Base-by-base conservation (phyloP, 805 yeast genomes). In the Saccharomycopsis malanga region DNA sequence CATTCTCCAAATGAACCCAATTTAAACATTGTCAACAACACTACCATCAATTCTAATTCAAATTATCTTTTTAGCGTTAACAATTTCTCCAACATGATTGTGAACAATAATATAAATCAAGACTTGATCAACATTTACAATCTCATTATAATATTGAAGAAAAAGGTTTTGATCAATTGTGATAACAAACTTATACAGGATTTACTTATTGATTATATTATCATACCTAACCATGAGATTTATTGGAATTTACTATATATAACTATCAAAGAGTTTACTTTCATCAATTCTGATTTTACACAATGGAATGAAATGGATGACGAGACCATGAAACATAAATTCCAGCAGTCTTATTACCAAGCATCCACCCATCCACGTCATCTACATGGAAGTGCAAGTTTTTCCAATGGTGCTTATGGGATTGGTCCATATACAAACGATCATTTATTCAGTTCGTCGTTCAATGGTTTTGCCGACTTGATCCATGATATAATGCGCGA, bases 171-270 rank as follows among this genome's bases (percentile, higher is more conserved):
- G n/a, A 61, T 75, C 42, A 73, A 69, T 48, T 72, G 78, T 45
- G 79, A 81, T 1, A 56, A 68, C 21, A 71, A 70, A 37, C 71
- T 73, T 48, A 58, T 63, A 4, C 74, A 69, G 40, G 80, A 76
- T 52, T 60, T 77, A 46, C 61, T 78, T 15, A 64, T 70, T 22
- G 71, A 69, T 48, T 76, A 77, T 53, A 59, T 74, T 4, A 65
- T 71, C 40, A 54, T 72, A 14, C 76, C 73, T 4, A 55, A 61
- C 6, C 57, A 64, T 25, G 58, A 59, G 9, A 62, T 62, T 39
- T 73, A 74, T 48, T 72, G 79, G 75, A 59, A 62, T 9, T 56
- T 77, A 21, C 58, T 78, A 25, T 56, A 59, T 14, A 54, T 74
- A n/a, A 69, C 79, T 0, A 56, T 76, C 29, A 68, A 69, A 49